Conservation (phyloP, 306 rosid species). For the Quercus dentata region DNA sequence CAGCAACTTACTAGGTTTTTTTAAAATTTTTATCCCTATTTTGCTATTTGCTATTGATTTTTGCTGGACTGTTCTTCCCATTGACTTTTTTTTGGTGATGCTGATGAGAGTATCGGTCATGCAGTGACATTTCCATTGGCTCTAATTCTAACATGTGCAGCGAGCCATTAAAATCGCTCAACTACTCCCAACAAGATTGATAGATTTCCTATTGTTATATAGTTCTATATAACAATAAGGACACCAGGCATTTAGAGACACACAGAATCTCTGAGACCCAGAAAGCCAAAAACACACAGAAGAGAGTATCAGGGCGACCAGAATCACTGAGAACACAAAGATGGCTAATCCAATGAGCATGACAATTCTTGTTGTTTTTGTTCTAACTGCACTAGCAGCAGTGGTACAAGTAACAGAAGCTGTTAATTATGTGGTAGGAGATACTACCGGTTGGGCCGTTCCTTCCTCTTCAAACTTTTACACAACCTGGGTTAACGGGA, state of each 20-base stretch:
- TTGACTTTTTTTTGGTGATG: too few relatives aligned
- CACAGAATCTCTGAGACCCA: slow-evolving; percentile 7
- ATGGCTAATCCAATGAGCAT: slow-evolving; percentile 22
- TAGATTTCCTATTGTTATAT: too few relatives aligned
- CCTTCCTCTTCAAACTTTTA: slow-evolving; percentile 29
- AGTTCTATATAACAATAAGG: too few relatives aligned
- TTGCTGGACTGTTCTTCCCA: too few relatives aligned
- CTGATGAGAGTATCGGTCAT: too few relatives aligned
- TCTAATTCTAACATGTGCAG: too few relatives aligned
- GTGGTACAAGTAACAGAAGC: slow-evolving; percentile 18
- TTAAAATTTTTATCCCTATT: too few relatives aligned
- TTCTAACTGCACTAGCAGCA: background rate
- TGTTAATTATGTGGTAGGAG: slow-evolving; percentile 30
- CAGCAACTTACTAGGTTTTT: too few relatives aligned
- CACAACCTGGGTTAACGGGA: slow-evolving; percentile 32
- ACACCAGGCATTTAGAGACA: background rate
- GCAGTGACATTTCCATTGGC: too few relatives aligned
- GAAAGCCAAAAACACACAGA: background rate
- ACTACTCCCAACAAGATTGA: too few relatives aligned
- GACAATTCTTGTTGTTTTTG: slow-evolving; percentile 1
- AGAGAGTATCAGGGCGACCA: slow-evolving; percentile 23
- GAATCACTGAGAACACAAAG: slow-evolving; percentile 9
- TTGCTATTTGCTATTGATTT: too few relatives aligned
- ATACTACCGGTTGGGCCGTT: slow-evolving; percentile 31
- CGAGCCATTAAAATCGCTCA: too few relatives aligned